Percentiles rank a stretch among this genome's conserved stretches.
These are phyloP conservation scores for Rheum nobile DNA, from an alignment of 148 eudicot species.

Conservation along the genomic window DNA sequence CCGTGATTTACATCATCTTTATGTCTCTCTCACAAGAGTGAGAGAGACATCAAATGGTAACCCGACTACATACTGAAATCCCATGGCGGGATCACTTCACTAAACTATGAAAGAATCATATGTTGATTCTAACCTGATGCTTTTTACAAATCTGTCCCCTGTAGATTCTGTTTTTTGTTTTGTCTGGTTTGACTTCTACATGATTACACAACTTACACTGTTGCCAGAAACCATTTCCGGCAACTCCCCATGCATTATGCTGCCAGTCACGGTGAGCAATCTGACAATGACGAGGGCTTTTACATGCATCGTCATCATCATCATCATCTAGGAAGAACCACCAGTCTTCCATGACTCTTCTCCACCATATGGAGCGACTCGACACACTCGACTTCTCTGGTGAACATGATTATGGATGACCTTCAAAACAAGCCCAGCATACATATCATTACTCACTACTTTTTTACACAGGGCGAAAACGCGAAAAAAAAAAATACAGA, in stretches of 20 bases:
- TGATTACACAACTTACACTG: slow-evolving; percentile 7
- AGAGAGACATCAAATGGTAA: neutral
- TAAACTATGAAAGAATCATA: slow-evolving; percentile 58
- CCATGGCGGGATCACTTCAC: neutral
- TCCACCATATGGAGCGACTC: slow-evolving; percentile 48
- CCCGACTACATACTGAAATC: neutral
- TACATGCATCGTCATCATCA: slow-evolving; percentile 21
- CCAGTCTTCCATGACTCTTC: slow-evolving; percentile 40
- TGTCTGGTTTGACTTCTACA: slow-evolving; percentile 16
- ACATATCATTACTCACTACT: neutral
- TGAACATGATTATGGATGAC: slow-evolving; percentile 65
- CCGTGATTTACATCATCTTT: too few species aligned
- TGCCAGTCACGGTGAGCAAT: slow-evolving; percentile 35
- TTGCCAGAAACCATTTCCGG: slow-evolving; percentile 58
- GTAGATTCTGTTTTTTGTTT: neutral
- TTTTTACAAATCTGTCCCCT: slow-evolving; percentile 24
- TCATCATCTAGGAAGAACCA: slow-evolving; percentile 37
- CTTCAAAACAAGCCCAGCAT: slow-evolving; percentile 26
- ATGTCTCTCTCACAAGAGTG: too few species aligned
- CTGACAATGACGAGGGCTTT: slow-evolving; percentile 26
- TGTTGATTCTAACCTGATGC: slow-evolving; percentile 55
- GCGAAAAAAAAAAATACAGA: too few species aligned
- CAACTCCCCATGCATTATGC: slow-evolving; percentile 31
- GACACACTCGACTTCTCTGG: slow-evolving; percentile 34
- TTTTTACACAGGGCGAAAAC: neutral